Base-by-base conservation (phyloP, 495 filamentous ascomycete species). In the Paragyromitra xinjiangensis region DNA sequence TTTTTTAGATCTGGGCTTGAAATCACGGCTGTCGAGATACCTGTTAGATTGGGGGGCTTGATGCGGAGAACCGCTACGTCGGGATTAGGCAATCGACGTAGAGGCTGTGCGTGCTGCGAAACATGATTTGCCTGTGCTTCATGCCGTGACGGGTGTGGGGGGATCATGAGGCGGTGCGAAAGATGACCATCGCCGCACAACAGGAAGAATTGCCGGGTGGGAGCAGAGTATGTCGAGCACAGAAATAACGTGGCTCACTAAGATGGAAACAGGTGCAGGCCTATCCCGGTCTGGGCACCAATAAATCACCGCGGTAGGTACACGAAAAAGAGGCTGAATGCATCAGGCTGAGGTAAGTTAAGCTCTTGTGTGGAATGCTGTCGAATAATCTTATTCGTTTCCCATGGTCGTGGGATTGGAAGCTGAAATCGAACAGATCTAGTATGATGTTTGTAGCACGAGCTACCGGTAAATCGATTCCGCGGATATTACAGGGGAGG, bases 201-300 rank as follows among this genome's bases (percentile, higher is more conserved):
- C 73, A 65, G 65, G 45, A 72, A 73, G 74, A 59, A 77, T 78
- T 78, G 76, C 76, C 73, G 76, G 73, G 77, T 78, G 69, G 71
- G 64, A 70, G 34, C 62, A 64, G 29, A 34, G 29, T 34, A 59
- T 78, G 78, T 65, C 39, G 69, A n/a, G 45, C 24, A 75, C 56
- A 59, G 64, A 77, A 70, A 78, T 78, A 78, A 78, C 76, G 76
- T 71, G 76, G 73, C 73, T 45, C 65, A 78, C 76, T 59, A 78
- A 78, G 72, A 78, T 78, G 77, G 76, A 77, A 78, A 65, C 64
- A 78, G 48, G 29, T 78, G 76, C 66, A 77, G 69, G 59, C 29
- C 26, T 16, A 65, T 40, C 48, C 24, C 39, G 37, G 70, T 34
- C 29, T 34, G 29, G 55, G 26, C 26, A 39, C 71, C 50, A 67